Base-by-base conservation (phyloP, 148 eudicot genomes). In the Vaccinium myrtillus region DNA sequence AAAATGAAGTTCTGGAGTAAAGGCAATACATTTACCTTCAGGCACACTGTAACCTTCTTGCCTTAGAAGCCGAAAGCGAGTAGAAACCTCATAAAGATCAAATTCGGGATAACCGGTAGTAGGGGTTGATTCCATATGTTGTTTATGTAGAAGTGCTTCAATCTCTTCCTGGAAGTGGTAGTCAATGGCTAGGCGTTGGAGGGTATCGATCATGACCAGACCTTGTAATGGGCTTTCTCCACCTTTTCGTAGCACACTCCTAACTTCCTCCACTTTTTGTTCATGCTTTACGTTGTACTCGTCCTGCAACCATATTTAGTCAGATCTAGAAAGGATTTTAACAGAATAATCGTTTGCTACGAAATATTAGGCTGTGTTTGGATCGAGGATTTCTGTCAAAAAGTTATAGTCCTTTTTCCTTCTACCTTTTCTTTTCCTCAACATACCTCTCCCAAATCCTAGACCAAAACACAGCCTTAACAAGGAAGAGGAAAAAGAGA, bases 31-130 rank as follows among this genome's bases (percentile, higher is more conserved):
- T 50, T 13, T n/a, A 91, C 95, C 95, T 77, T 90, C 71, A 25
- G 87, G 55, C 19, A 90, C 87, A 75, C 83, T 49, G 86, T 90
- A 88, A 15, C 90, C 94, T 19, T 85, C 83, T 81, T 92, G 93
- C 84, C 94, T 86, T 12, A 93, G 32, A 2, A 93, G 85, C 30
- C 93, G 87, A 79, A 93, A 93, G 55, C 83, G 70, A 49, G 90
- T 86, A 27, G 95, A 89, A 83, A 85, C 86, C 48, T 85, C 85
- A 46, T 86, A 89, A 75, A 91, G 88, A 79, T 82, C 79, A 46
- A 77, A 81, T 32, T 46, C 54, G n/a, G 18, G 27, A 50, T 30
- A 13, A 6, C 23, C 56, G 14, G 7, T 5, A 19, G 21, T 16
- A 7, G 43, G n/a, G 15, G 5, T 54, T 14, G 30, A 79, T 51